These are phyloP conservation scores for Globisporangium parvum DNA, from an alignment of 352 stramenopile genomes.

Conservation along the genomic window DNA sequence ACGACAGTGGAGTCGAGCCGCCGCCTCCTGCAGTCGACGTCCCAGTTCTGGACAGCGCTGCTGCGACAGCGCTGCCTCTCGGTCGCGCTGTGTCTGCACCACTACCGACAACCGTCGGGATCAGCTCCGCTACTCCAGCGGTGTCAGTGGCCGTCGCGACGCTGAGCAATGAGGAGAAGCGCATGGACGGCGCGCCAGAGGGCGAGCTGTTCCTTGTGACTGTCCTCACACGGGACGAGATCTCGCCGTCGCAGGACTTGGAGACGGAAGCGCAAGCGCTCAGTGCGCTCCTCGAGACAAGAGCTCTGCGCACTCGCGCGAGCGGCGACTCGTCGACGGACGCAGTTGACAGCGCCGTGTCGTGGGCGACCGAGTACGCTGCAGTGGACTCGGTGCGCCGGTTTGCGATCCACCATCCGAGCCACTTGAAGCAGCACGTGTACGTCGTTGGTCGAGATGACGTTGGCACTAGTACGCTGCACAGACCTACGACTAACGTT, in stretches of 20 bases:
- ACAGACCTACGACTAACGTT: not conserved
- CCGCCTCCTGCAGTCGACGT: not conserved
- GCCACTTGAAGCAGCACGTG: constrained; percentile 23
- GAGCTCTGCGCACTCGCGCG: not conserved
- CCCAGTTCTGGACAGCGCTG: not conserved
- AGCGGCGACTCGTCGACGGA: not conserved
- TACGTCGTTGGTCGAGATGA: constrained; percentile 11
- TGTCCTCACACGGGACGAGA: constrained; percentile 36
- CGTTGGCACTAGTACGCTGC: not conserved
- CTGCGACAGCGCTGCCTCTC: not conserved
- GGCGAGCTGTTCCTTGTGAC: constrained; percentile 56
- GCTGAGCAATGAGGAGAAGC: constrained; percentile 25
- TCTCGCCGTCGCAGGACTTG: constrained; percentile 28
- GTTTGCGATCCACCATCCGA: constrained; percentile 30
- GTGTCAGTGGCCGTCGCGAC: constrained; percentile 14
- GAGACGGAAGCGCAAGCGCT: constrained; percentile 25
- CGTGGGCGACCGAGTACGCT: constrained; percentile 35
- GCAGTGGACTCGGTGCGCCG: constrained; percentile 39
- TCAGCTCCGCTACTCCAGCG: not conserved
- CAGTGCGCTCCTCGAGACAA: constrained; percentile 23
- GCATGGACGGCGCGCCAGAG: constrained; percentile 42
- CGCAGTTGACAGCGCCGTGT: constrained; percentile 9
- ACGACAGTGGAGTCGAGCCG: too few species aligned
- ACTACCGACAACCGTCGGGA: not conserved
- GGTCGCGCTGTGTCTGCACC: not conserved